phyloP scores from a whole-genome alignment of 2,329 filamentous ascomycete genomes.

The Exutisphaerella laricina region DNA sequence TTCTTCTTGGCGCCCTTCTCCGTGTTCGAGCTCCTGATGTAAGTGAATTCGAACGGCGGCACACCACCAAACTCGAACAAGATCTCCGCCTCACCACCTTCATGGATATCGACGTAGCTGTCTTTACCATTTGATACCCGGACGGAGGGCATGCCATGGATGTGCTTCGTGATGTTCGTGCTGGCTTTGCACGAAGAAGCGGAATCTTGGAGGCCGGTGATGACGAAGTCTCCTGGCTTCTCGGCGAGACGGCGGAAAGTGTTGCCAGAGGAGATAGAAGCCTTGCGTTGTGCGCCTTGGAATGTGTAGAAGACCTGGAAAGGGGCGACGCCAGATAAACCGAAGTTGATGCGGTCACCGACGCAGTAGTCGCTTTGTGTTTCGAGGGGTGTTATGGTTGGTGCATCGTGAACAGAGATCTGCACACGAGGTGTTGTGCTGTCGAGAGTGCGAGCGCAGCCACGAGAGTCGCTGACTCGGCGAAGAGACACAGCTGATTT shows the following conservation, averaged over 20 bases:
- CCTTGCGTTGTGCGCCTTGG: slow-evolving; percentile 69
- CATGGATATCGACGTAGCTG: slow-evolving; percentile 85
- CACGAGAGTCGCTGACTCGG: slow-evolving; percentile 78
- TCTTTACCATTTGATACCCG: slow-evolving; percentile 79
- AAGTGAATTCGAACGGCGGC: slow-evolving; percentile 96
- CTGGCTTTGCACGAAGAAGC: slow-evolving; percentile 81
- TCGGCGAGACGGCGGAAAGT: slow-evolving; percentile 92
- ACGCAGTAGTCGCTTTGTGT: slow-evolving; percentile 86
- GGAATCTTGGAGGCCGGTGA: slow-evolving; percentile 80
- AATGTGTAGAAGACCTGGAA: slow-evolving; percentile 94
- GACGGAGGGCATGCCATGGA: slow-evolving; percentile 89
- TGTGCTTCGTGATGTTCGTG: slow-evolving; percentile 71
- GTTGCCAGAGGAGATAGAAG: slow-evolving; percentile 64
- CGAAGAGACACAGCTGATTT: slow-evolving; percentile 83
- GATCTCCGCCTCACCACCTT: slow-evolving; percentile 90
- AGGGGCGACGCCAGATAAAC: slow-evolving; percentile 80
- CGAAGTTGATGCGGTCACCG: slow-evolving; percentile 88
- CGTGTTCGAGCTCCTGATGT: slow-evolving; percentile 85
- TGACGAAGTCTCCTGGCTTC: slow-evolving; percentile 78
- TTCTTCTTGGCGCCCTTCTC: slow-evolving; percentile 62
- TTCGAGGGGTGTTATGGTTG: slow-evolving; percentile 82
- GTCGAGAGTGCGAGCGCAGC: slow-evolving; percentile 76
- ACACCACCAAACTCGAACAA: slow-evolving; percentile 93
- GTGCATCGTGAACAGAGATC: slow-evolving; percentile 87
- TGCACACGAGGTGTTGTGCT: slow-evolving; percentile 65